phyloP scores from a whole-genome alignment of 2,329 filamentous ascomycete genomes.

The Didymella keratinophila region DNA sequence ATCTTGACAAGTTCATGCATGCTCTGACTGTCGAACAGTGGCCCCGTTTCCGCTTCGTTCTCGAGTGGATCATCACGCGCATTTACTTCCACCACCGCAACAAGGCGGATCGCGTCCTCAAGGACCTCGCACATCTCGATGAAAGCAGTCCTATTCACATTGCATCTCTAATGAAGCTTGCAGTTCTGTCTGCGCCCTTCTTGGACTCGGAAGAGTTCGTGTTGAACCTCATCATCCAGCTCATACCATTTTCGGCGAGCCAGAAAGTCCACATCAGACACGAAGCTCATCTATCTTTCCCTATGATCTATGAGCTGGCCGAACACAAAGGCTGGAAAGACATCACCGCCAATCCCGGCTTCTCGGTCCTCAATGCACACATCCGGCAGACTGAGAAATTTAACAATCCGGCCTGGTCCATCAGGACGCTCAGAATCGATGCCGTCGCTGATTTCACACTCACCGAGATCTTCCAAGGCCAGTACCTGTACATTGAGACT shows the following conservation, averaged over 20 bases:
- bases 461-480: constrained; percentile 55
- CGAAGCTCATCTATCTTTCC: constrained; percentile 61
- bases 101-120: constrained; percentile 45
- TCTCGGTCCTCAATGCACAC: constrained; percentile 53
- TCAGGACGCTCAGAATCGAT: constrained; percentile 51
- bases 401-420: constrained; percentile 51
- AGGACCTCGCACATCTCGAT: constrained; percentile 50
- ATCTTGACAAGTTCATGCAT: constrained; percentile 51
- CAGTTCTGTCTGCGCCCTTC: constrained; percentile 52
- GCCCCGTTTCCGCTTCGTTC: constrained; percentile 56
- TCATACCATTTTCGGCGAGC: constrained; percentile 56
- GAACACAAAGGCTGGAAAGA: constrained; percentile 44
- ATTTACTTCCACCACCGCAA: constrained; percentile 50
- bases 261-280: constrained; percentile 62
- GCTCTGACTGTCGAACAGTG: constrained; percentile 57
- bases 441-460: constrained; percentile 54
- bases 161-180: constrained; percentile 58
- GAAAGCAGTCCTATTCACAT: constrained; percentile 58
- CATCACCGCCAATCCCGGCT: constrained; percentile 52
- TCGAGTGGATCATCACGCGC: constrained; percentile 59
- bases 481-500: constrained; percentile 55
- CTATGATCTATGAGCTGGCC: constrained; percentile 54
- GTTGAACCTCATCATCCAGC: constrained; percentile 50
- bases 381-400: constrained; percentile 56
- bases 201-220: constrained; percentile 51